phyloP scores from a whole-genome alignment of 768 basidiomycete species.

The Leucocoprinus leucothites region DNA sequence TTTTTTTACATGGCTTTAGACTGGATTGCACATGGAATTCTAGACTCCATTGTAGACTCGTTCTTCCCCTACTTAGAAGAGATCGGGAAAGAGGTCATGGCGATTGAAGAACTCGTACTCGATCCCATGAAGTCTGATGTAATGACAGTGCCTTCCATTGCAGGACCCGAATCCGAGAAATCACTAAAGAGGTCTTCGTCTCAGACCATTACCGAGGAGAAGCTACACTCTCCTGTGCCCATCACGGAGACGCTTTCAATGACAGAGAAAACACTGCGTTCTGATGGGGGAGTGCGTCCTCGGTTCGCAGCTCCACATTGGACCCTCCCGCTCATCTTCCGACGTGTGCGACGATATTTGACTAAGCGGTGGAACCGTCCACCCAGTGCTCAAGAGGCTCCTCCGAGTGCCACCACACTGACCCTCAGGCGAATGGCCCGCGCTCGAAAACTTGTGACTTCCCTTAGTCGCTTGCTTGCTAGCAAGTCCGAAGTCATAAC shows the following conservation, averaged over 20 bases:
- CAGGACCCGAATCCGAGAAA: neutral
- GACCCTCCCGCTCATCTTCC: conserved; percentile 32
- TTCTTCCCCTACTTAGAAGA: conserved; percentile 84
- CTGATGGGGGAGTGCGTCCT: conserved; percentile 21
- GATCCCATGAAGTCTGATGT: conserved; percentile 15
- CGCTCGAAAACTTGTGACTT: conserved; percentile 75
- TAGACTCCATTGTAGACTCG: conserved; percentile 93
- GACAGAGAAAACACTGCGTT: conserved; percentile 20
- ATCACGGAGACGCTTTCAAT: conserved; percentile 18
- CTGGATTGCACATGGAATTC: conserved; percentile 90
- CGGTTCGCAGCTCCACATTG: conserved; percentile 31
- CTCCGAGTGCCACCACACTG: conserved; percentile 33
- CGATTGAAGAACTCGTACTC: conserved; percentile 72
- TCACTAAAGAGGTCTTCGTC: neutral
- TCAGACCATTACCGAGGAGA: neutral
- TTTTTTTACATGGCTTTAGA: conserved; percentile 39
- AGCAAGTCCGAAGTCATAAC: conserved; percentile 82
- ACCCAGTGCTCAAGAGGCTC: conserved; percentile 16
- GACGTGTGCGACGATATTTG: conserved; percentile 32
- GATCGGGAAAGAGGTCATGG: conserved; percentile 77
- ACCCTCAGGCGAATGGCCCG: conserved; percentile 78
- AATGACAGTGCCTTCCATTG: neutral
- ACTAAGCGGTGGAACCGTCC: conserved; percentile 20
- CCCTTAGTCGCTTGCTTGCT: conserved; percentile 68
- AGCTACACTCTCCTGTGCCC: neutral